phyloP scores from a whole-genome alignment of 2,329 filamentous ascomycete genomes.

The Lachnellula subtilissima region DNA sequence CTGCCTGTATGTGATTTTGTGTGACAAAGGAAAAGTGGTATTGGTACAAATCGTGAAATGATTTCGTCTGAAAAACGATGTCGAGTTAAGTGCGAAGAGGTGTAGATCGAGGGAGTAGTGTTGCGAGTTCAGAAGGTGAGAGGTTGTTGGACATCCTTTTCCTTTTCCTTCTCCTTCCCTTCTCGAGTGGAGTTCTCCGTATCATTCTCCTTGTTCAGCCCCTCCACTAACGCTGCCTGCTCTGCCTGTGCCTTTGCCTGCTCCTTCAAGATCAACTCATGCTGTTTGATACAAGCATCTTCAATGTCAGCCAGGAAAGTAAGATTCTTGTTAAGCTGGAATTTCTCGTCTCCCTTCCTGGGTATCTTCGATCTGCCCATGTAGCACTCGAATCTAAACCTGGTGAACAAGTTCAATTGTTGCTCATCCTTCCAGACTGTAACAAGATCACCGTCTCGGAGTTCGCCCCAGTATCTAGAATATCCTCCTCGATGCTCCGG shows the following conservation, averaged over 20 bases:
- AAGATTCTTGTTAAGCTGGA: slow-evolving; percentile 17
- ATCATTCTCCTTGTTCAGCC: not conserved
- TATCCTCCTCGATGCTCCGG: slow-evolving; percentile 47
- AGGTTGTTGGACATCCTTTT: not conserved
- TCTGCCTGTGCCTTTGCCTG: not conserved
- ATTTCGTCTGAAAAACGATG: not conserved
- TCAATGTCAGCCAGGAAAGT: slow-evolving; percentile 23
- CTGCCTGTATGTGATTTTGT: not conserved
- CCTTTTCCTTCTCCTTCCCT: not conserved
- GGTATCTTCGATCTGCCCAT: slow-evolving; percentile 25
- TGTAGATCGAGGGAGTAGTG: not conserved
- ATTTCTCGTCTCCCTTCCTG: slow-evolving; percentile 16
- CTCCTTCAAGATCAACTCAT: not conserved
- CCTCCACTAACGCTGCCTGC: not conserved
- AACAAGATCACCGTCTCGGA: slow-evolving; percentile 74
- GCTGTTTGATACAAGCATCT: slow-evolving; percentile 10
- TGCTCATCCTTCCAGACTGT: slow-evolving; percentile 58
- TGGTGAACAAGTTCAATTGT: slow-evolving; percentile 27
- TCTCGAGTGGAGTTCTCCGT: not conserved
- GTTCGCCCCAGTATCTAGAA: slow-evolving; percentile 55
- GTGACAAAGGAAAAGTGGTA: not conserved
- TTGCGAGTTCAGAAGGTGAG: not conserved
- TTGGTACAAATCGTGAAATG: not conserved
- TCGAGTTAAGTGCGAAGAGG: not conserved
- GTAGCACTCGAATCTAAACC: slow-evolving; percentile 29